Evolutionary conservation across 2,329 filamentous ascomycete genomes (phyloP).

Genomic region (Apiospora aurea): DNA sequence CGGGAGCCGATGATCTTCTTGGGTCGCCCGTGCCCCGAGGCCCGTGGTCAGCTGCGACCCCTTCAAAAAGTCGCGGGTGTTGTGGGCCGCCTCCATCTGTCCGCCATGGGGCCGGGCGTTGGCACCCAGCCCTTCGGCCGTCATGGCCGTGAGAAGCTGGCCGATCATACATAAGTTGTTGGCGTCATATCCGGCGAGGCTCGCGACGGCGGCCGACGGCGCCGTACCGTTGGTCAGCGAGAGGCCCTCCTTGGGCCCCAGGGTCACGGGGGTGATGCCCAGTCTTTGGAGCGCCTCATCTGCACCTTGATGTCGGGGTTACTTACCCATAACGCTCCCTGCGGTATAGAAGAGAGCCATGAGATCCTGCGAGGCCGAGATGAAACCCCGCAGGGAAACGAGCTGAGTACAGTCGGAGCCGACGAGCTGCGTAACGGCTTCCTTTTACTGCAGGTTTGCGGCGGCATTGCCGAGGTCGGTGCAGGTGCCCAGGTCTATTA

Average conservation of each 20-base stretch:
- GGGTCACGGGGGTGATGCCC: conserved; percentile 45
- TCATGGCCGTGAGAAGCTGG: conserved; percentile 67
- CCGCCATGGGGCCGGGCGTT: conserved; percentile 66
- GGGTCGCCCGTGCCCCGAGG: conserved; percentile 36
- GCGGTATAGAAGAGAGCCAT: conserved; percentile 56
- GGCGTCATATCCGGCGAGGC: conserved; percentile 58
- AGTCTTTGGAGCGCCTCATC: conserved; percentile 44
- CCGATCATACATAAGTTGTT: conserved; percentile 60
- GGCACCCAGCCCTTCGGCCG: conserved; percentile 63
- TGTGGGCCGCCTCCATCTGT: conserved; percentile 63
- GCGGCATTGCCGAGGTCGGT: too few relatives aligned
- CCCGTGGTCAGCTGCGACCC: conserved; percentile 54
- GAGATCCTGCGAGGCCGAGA: conserved; percentile 62
- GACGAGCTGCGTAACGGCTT: conserved; percentile 53
- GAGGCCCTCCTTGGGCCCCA: conserved; percentile 55
- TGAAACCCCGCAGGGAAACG: conserved; percentile 55
- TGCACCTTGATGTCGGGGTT: conserved; percentile 36
- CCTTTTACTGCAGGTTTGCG: conserved; percentile 20
- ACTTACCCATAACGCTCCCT: conserved; percentile 45
- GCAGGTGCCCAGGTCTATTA: too few relatives aligned
- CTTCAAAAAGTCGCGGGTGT: conserved; percentile 58
- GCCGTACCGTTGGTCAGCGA: conserved; percentile 57
- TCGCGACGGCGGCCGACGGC: conserved; percentile 50
- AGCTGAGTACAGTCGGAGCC: conserved; percentile 53
- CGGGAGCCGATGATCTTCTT: conserved; percentile 34